These are phyloP conservation scores for Plicaturopsis crispa DNA, from an alignment of 768 basidiomycete species.

Conservation along the genomic window DNA sequence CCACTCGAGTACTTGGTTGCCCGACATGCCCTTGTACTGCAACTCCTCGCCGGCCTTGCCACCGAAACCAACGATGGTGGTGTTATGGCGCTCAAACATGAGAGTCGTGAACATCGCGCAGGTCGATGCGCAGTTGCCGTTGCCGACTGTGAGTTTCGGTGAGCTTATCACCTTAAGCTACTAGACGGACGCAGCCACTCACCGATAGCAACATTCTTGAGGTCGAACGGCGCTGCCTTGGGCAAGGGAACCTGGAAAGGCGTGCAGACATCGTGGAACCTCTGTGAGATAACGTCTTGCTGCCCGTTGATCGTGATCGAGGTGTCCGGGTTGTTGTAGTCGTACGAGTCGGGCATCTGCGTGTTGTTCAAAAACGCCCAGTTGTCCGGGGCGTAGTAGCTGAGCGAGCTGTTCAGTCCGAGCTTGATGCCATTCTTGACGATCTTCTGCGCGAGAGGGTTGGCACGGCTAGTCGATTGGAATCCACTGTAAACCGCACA, in stretches of 20 bases:
- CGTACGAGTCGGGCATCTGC: constrained; percentile 25
- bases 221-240: no score
- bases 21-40: constrained; percentile 54
- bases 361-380: constrained; percentile 47
- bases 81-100: constrained; percentile 49
- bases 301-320: constrained; percentile 36
- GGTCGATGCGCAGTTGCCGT: constrained; percentile 60
- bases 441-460: constrained; percentile 52
- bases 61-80: constrained; percentile 48
- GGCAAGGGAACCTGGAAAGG: neutral
- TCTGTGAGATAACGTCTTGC: constrained; percentile 36
- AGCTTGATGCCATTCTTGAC: constrained; percentile 42
- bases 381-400: constrained; percentile 45
- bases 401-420: constrained; percentile 24
- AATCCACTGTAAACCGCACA: constrained; percentile 36
- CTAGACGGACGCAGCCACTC: no score
- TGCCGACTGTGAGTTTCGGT: no score
- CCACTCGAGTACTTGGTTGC: constrained; percentile 60
- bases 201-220: no score
- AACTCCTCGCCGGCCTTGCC: constrained; percentile 44
- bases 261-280: constrained; percentile 20
- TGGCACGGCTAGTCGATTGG: constrained; percentile 45
- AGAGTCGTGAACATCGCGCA: constrained; percentile 58
- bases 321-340: constrained; percentile 37
- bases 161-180: no score